Conservation (phyloP, 1,284 basidiomycete species). For the Inonotus obliquus region DNA sequence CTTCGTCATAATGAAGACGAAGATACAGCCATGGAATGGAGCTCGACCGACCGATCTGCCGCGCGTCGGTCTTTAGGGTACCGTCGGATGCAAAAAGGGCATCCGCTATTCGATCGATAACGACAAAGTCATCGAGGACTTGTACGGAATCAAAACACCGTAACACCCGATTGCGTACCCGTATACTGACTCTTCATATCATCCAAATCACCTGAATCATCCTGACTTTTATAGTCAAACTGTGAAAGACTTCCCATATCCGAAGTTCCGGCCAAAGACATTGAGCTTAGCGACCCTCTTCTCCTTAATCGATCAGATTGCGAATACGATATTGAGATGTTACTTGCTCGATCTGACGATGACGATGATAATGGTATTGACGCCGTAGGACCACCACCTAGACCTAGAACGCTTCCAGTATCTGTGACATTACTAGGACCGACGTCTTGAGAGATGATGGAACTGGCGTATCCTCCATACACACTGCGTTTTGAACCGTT, state of each 20-base stretch:
- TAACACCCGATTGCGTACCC: constrained; percentile 76
- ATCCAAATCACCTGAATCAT: constrained; percentile 69
- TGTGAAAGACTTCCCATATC: constrained; percentile 72
- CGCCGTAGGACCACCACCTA: too few species aligned
- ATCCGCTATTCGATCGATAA: too few species aligned
- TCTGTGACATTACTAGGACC: constrained; percentile 62
- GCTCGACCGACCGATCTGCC: too few species aligned
- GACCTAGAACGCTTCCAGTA: constrained; percentile 55
- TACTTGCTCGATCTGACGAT: constrained; percentile 43
- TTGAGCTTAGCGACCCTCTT: constrained; percentile 68
- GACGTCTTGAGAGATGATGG: constrained; percentile 86
- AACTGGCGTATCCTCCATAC: constrained; percentile 84
- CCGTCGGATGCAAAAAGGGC: too few species aligned
- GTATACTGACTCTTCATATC: constrained; percentile 83
- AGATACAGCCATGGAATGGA: too few species aligned
- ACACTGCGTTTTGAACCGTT: constrained; percentile 66
- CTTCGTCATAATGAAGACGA: too few species aligned
- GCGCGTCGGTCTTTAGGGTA: too few species aligned
- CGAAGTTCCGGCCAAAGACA: constrained; percentile 71
- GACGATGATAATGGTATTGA: too few species aligned
- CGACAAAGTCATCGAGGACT: not conserved
- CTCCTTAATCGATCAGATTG: constrained; percentile 71
- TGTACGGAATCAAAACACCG: constrained; percentile 57
- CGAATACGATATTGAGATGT: constrained; percentile 76
- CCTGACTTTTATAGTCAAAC: constrained; percentile 86